phyloP scores from a whole-genome alignment of 192 early-diverging fungal species.

The Coemansia sp. region DNA sequence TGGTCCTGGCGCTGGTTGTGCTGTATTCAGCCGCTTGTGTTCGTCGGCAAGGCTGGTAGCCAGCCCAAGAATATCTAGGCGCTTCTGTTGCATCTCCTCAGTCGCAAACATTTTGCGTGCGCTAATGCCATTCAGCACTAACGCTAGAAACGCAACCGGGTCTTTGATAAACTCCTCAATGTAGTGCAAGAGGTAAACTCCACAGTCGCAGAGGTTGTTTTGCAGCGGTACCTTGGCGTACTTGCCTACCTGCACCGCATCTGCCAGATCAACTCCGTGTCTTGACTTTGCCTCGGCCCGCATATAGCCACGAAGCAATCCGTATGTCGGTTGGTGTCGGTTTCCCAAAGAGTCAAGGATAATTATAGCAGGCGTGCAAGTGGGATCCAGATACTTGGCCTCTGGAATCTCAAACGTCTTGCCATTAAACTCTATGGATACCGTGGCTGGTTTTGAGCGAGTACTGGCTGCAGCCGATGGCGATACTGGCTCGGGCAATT shows the following conservation, averaged over 20 bases:
- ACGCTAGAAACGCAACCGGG: slow-evolving; percentile 33
- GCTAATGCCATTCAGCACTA: slow-evolving; percentile 26
- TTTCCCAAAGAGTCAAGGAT: slow-evolving; percentile 51
- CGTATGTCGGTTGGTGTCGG: slow-evolving; percentile 31
- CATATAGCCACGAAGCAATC: slow-evolving; percentile 55
- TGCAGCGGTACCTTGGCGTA: slow-evolving; percentile 75
- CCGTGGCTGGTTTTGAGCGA: not conserved
- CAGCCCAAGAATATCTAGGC: slow-evolving; percentile 26
- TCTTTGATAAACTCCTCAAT: slow-evolving; percentile 66
- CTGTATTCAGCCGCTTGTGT: not conserved
- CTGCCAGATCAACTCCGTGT: slow-evolving; percentile 43
- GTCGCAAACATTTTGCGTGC: slow-evolving; percentile 39
- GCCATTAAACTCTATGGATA: slow-evolving; percentile 19
- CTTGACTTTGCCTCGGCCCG: slow-evolving; percentile 56
- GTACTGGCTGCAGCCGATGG: not conserved
- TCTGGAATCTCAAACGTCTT: slow-evolving; percentile 12
- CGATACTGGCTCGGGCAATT: not conserved
- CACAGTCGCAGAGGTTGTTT: slow-evolving; percentile 82
- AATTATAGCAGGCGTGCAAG: slow-evolving; percentile 24
- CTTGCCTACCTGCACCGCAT: slow-evolving; percentile 33
- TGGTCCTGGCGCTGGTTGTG: not conserved
- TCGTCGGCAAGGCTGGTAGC: slow-evolving; percentile 23
- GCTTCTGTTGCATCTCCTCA: slow-evolving; percentile 32
- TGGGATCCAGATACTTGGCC: slow-evolving; percentile 24
- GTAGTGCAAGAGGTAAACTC: slow-evolving; percentile 81